Percentiles rank a stretch among this genome's conserved stretches.
Conservation (phyloP, 2,329 filamentous ascomycete genomes). For the Lecanicillium sp. region DNA sequence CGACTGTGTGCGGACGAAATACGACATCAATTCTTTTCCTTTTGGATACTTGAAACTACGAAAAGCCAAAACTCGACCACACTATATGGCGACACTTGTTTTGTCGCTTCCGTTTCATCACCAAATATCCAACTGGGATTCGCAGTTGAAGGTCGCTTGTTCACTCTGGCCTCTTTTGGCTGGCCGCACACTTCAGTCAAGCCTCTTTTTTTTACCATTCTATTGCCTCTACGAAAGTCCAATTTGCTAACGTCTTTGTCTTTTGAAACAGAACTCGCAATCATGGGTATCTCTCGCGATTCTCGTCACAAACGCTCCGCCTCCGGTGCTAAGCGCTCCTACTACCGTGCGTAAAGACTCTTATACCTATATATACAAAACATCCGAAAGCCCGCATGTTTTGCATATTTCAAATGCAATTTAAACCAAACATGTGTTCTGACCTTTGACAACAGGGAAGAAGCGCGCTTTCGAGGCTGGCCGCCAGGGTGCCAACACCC, state of each 20-base stretch:
- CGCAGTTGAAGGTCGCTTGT: neutral
- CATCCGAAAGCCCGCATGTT: constrained; percentile 59
- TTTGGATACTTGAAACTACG: too few species aligned
- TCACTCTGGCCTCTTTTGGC: neutral
- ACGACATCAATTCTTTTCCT: constrained; percentile 8
- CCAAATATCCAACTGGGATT: neutral
- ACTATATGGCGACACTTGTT: too few species aligned
- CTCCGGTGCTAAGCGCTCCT: constrained; percentile 94
- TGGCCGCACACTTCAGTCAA: neutral
- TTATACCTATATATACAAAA: constrained; percentile 10
- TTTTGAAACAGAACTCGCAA: constrained; percentile 59
- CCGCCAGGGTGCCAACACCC: constrained; percentile 98
- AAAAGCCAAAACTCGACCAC: too few species aligned
- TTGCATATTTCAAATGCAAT: constrained; percentile 13
- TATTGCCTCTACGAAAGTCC: neutral
- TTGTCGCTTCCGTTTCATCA: too few species aligned
- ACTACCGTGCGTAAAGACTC: constrained; percentile 62
- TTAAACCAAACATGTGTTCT: constrained; percentile 54
- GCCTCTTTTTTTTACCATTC: neutral
- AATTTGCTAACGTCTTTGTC: constrained; percentile 16
- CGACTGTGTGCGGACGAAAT: neutral
- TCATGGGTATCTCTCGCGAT: constrained; percentile 99
- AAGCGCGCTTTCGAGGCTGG: constrained; percentile 99
- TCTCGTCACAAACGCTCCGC: constrained; percentile 99
- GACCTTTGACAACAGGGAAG: constrained; percentile 73